Percentiles rank a stretch among this genome's conserved stretches.
phyloP scores from a whole-genome alignment of 2,329 filamentous ascomycete species.

The Microdochium bolleyi region DNA sequence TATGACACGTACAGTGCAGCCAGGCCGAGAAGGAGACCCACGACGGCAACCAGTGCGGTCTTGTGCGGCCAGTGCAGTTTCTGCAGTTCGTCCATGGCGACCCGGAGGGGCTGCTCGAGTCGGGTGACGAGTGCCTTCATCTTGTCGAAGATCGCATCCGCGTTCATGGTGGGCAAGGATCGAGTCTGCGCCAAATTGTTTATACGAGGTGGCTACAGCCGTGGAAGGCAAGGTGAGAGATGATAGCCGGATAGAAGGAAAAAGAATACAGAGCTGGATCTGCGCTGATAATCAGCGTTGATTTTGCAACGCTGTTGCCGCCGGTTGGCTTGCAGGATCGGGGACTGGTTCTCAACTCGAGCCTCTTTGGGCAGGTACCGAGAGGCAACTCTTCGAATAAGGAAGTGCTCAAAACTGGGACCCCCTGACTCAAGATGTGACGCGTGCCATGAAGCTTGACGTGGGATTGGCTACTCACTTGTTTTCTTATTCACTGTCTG shows the following conservation, averaged over 20 bases:
- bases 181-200: not conserved
- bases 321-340: too few species aligned
- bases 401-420: not conserved
- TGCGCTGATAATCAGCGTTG: too few species aligned
- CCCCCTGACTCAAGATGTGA: not conserved
- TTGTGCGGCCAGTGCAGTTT: not conserved
- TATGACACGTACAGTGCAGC: not conserved
- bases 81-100: not conserved
- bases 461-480: not conserved
- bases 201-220: not conserved
- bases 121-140: not conserved
- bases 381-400: not conserved
- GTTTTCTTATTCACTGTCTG: not conserved
- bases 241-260: too few species aligned
- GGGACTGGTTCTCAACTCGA: too few species aligned
- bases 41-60: not conserved
- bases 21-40: not conserved
- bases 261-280: too few species aligned
- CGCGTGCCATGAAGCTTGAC: not conserved
- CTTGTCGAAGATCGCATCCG: not conserved
- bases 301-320: too few species aligned
- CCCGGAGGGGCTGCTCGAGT: not conserved
- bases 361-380: too few species aligned
- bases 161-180: not conserved
- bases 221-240: not conserved